Percentiles rank a stretch among this genome's conserved stretches.
Evolutionary conservation across 106 monocot species (phyloP).

Genomic region (Narthecium ossifragum): DNA sequence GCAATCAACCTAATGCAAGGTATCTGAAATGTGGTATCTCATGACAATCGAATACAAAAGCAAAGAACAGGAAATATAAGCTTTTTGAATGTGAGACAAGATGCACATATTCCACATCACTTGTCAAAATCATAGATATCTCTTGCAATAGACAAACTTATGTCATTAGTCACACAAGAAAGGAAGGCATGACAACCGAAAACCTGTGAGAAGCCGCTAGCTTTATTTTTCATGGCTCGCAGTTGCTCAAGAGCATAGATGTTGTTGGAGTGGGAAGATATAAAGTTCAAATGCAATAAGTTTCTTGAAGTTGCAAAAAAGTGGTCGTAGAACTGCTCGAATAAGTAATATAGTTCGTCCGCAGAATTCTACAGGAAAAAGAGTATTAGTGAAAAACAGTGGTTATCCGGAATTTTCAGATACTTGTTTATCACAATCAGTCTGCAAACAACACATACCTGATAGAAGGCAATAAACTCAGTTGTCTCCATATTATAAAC

Average conservation of each 20-base stretch:
- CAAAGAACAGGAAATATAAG: no score
- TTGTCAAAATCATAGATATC: no score
- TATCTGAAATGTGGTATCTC: no score
- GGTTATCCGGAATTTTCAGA: no score
- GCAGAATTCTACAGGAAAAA: constrained; percentile 67
- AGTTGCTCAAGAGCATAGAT: constrained; percentile 83
- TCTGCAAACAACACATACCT: constrained; percentile 32
- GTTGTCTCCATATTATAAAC: constrained; percentile 99
- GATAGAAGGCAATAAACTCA: constrained; percentile 84
- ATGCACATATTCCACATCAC: no score
- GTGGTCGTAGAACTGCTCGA: constrained; percentile 81
- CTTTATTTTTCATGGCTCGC: constrained; percentile 54
- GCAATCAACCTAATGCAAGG: no score
- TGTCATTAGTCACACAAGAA: no score
- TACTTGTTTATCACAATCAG: no score
- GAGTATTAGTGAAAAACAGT: background rate
- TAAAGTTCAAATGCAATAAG: constrained; percentile 79
- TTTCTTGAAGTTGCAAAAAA: constrained; percentile 79
- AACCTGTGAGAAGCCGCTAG: constrained; percentile 72
- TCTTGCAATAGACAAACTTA: no score
- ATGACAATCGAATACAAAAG: no score
- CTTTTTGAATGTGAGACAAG: no score
- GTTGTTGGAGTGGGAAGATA: constrained; percentile 92
- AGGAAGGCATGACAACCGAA: no score
- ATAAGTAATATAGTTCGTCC: constrained; percentile 80